Evolutionary conservation across 257 asterid genomes (phyloP), one percentile per base, ranked within the genome.

Genomic region (Sherardia arvensis): DNA sequence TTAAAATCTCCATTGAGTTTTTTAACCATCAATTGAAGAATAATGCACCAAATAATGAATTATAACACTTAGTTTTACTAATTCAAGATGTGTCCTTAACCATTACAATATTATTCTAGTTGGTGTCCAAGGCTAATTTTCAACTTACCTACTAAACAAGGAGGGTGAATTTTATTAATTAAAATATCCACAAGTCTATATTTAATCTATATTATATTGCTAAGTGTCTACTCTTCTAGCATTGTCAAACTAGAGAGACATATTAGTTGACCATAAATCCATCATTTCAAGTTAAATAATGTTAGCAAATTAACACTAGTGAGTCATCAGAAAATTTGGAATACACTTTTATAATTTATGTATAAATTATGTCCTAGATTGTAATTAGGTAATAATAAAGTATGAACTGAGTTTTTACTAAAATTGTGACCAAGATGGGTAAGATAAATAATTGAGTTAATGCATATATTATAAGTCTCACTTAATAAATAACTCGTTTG

Each of bases 181-280:
- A 54, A 22, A 1, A 49, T 25, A 54, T 54, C 59, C 59, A 54
- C 33, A 54, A 54, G 30, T 25, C 33, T 54, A 9, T 17, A 43
- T 3, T 17, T 3, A 43, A 43, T 43, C 3, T 38, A 10, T 38
- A 38, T 38, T 38, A 1, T 38, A 25, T 61, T 18, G 54, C 10
- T 21, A 22, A 48, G 53, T 32, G 29, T 48, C 34, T 23, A 18
- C 17, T 12, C 22, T 58, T 56, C 30, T 57, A 58, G 23, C 33
- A 29, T 69, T 60, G 47, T 51, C 68, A 64, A 58, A 30, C 68
- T 30, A 11, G 59, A 64, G 68, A n/a, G 29, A 49, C 48, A 64
- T 9, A 28, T 21, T 51, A 53, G 57, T 51, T 61, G 73, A 69
- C 73, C 23, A 53, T 69, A 53, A 68, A 66, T 59, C 49, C 27